phyloP scores from a whole-genome alignment of 192 early-diverging fungal genomes.

The Dissophora ornata region DNA sequence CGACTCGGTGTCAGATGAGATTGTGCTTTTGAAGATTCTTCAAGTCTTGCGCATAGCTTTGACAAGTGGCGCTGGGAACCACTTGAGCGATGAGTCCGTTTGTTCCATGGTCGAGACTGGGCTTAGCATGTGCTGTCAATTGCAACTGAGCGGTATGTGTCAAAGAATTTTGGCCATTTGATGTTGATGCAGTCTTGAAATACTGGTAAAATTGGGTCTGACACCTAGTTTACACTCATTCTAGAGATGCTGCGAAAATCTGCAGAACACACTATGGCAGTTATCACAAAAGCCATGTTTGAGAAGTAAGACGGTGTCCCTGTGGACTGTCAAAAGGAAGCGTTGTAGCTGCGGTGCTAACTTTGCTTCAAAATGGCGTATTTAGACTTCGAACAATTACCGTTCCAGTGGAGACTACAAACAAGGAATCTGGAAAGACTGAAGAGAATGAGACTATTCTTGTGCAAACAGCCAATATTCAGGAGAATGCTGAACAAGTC shows the following conservation, averaged over 20 bases:
- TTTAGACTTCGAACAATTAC: conserved; percentile 44
- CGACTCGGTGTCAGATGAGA: conserved; percentile 93
- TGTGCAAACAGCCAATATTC: conserved; percentile 29
- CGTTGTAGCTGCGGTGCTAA: background rate
- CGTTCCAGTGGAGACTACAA: conserved; percentile 7
- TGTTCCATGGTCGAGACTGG: conserved; percentile 99
- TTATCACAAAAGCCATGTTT: conserved; percentile 80
- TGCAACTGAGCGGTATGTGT: conserved; percentile 77
- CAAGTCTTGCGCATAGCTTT: conserved; percentile 82
- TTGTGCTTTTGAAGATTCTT: conserved; percentile 91
- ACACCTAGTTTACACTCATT: background rate
- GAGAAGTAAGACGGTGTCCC: conserved; percentile 63
- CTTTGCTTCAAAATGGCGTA: no score
- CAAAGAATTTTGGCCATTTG: no score
- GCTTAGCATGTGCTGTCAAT: conserved; percentile 97
- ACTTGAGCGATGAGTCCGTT: conserved; percentile 89
- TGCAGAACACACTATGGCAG: conserved; percentile 83
- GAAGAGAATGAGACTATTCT: conserved; percentile 42
- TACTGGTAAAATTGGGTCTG: no score
- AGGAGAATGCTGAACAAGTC: conserved; percentile 32
- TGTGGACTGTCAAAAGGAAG: no score
- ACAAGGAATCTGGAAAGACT: conserved; percentile 6
- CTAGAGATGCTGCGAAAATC: conserved; percentile 79
- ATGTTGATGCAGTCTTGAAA: no score
- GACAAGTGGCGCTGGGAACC: conserved; percentile 73